Percentiles rank a stretch among this genome's conserved stretches.
These are phyloP conservation scores for Syzygium aromaticum DNA, from an alignment of 345 rosid genomes.

Conservation along the genomic window DNA sequence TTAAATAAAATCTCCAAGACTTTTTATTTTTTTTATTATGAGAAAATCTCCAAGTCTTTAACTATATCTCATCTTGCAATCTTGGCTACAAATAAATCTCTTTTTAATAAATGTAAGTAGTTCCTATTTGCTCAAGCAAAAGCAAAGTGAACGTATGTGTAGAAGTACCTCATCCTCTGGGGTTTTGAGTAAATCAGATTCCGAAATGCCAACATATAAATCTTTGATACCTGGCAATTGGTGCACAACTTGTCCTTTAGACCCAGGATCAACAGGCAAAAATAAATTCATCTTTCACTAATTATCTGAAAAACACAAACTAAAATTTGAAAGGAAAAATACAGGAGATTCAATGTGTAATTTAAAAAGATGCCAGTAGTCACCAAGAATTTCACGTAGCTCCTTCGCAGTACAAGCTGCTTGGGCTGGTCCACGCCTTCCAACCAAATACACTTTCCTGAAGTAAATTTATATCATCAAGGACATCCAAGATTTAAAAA, in stretches of 20 bases:
- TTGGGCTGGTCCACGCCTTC: constrained; percentile 96
- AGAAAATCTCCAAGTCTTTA: background rate
- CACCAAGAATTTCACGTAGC: constrained; percentile 90
- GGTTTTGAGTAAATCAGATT: constrained; percentile 48
- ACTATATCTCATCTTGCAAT: background rate
- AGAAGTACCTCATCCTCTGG: constrained; percentile 66
- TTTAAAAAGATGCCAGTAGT: background rate
- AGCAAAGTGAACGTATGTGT: background rate
- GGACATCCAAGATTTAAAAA: background rate
- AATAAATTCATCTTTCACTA: background rate
- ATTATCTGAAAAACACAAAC: background rate
- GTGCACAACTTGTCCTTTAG: background rate
- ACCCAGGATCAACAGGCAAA: background rate
- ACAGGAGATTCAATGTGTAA: background rate
- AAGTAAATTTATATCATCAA: constrained; percentile 3
- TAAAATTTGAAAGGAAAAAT: background rate
- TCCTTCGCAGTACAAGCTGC: constrained; percentile 97
- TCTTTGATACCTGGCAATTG: constrained; percentile 44
- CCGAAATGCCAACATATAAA: constrained; percentile 35
- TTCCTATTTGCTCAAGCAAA: background rate
- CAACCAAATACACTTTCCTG: constrained; percentile 84
- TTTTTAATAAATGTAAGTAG: background rate
- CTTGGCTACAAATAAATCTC: background rate
- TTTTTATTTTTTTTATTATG: background rate
- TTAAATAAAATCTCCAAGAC: background rate